Base-by-base conservation (phyloP, 371 early-diverging fungal genomes). In the Chytridium lagenaria region DNA sequence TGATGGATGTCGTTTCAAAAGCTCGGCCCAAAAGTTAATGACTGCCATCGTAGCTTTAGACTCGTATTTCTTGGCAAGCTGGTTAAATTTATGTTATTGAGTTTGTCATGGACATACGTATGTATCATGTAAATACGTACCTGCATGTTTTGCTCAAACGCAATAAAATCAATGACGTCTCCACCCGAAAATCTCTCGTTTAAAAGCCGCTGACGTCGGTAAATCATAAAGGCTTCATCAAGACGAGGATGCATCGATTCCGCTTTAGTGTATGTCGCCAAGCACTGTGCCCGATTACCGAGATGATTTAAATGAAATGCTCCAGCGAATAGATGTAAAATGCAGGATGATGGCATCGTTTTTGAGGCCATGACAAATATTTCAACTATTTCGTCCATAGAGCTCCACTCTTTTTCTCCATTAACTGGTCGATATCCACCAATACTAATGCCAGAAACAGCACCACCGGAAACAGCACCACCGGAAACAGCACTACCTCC, bases 1-100 rank as follows among this genome's bases (percentile, higher is more conserved):
- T 5, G 75, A 72, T 7, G 79, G 78, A 7, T 65, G 26, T 7
- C 63, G 57, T 40, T 70, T 73, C 57, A 79, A 63, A 12, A 83
- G 77, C 55, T 83, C 83, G 7, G 76, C 70, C 83, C 83, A 83
- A 68, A 83, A 83, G 51, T 78, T 75, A n/a, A 78, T 50, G 0
- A 77, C 71, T 1, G 78, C 74, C 30, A 77, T 33, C n/a, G 73
- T 70, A 0, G 79, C 81, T 39, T 67, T 61, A 26, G 67, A 23
- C 50, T 81, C 78, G 63, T 75, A 66, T 55, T 71, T 73, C 28
- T 26, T 23, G 0, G 38, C 59, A 57, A 33, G 5, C 30, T 23
- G 23, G 16, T 7, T 16, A 55, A 7, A 16, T 55, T 5, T 31
- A 12, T 52, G 55, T 15, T 22, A 26, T 15, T 26, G 55, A 5